Evolutionary conservation across 805 yeast species (phyloP).

Genomic region (Ogataea zsoltii): DNA sequence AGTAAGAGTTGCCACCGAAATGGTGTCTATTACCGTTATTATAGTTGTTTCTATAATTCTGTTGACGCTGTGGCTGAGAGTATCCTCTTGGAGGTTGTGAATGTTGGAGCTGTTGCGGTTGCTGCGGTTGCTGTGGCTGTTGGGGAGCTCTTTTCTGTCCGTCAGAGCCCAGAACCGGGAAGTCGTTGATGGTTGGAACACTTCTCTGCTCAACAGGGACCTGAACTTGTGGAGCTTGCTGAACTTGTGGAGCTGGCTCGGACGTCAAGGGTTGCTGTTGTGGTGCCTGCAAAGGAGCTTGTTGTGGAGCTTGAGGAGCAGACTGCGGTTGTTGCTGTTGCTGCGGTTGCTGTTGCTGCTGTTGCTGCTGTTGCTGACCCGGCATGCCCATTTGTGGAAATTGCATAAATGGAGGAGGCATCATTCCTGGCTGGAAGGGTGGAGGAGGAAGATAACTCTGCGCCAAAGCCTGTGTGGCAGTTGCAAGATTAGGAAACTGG

Average conservation of each 20-base stretch:
- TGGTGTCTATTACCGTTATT: conserved; percentile 11
- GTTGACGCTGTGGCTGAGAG: conserved; percentile 8
- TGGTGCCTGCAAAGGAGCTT: neutral
- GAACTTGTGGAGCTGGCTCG: conserved; percentile 16
- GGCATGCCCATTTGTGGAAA: conserved; percentile 20
- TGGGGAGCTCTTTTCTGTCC: conserved; percentile 6
- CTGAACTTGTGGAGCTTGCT: conserved; percentile 9
- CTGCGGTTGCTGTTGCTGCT: conserved; percentile 14
- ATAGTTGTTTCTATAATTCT: conserved; percentile 7
- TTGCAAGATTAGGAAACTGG: conserved; percentile 32
- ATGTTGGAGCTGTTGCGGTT: conserved; percentile 10
- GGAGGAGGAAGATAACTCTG: conserved; percentile 32
- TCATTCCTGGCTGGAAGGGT: conserved; percentile 26
- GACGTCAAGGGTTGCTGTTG: neutral
- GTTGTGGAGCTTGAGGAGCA: conserved; percentile 24
- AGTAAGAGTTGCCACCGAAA: conserved; percentile 9
- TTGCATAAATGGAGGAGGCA: conserved; percentile 26
- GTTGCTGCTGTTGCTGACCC: conserved; percentile 13
- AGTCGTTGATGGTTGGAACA: conserved; percentile 26
- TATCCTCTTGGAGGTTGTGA: conserved; percentile 8
- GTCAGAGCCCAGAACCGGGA: conserved; percentile 18
- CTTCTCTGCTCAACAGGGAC: conserved; percentile 10
- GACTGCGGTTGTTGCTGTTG: conserved; percentile 23
- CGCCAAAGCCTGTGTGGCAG: conserved; percentile 35
- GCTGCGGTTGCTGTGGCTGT: conserved; percentile 6